Evolutionary conservation across 306 rosid genomes (phyloP).

Genomic region (Potentilla sterilis): DNA sequence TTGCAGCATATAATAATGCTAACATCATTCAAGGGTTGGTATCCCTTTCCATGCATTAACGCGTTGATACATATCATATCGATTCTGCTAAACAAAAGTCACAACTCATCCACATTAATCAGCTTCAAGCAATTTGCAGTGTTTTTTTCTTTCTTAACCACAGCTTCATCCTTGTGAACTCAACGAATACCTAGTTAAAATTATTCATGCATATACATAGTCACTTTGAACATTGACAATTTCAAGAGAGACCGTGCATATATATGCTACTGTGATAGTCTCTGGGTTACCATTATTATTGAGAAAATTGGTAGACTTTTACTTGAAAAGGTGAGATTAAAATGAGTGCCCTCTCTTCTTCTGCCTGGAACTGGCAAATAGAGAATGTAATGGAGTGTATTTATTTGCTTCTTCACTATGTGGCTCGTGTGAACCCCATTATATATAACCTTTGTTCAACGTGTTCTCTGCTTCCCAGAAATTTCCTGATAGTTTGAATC

Average conservation of each 20-base stretch:
- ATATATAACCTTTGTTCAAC: not conserved
- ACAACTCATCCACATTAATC: not conserved
- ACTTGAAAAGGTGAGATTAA: not conserved
- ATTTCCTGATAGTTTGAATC: not conserved
- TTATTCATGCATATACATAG: not conserved
- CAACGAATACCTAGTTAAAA: not conserved
- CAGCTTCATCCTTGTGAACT: not conserved
- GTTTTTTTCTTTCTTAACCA: not conserved
- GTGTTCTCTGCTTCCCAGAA: not conserved
- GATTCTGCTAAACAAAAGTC: not conserved
- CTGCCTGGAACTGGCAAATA: not conserved
- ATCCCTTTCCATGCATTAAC: not conserved
- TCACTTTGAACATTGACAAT: constrained; percentile 5
- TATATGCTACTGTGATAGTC: too few relatives aligned
- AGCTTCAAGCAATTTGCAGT: not conserved
- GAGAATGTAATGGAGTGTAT: not conserved
- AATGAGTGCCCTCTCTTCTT: not conserved
- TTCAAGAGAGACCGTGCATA: not conserved
- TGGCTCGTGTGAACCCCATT: not conserved
- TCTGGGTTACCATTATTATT: not conserved
- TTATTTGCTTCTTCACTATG: not conserved
- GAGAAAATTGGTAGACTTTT: not conserved
- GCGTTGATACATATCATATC: not conserved
- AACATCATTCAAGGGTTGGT: not conserved
- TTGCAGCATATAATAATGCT: not conserved